A percentile compares a stretch with the other conserved stretches of the same genome.
These are phyloP conservation scores for Penicillium longicatenatum DNA, from an alignment of 495 filamentous ascomycete genomes.

Conservation along the genomic window DNA sequence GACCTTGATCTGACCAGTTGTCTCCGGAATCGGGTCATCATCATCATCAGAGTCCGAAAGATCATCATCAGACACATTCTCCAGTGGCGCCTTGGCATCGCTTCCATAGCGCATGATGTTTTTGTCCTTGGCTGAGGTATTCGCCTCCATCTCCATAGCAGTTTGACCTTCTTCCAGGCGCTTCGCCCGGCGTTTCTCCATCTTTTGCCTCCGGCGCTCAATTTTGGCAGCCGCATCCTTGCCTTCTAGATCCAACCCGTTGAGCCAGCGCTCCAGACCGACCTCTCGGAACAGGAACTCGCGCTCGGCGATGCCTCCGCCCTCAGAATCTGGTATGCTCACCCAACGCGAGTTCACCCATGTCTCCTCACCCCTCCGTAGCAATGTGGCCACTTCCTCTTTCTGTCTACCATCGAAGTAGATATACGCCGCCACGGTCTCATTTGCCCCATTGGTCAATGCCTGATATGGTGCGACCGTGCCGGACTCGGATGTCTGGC, in stretches of 20 bases:
- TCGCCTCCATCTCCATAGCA: constrained; percentile 52
- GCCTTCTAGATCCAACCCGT: constrained; percentile 88
- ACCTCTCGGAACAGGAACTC: constrained; percentile 99
- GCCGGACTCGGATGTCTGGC: constrained; percentile 48
- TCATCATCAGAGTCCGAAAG: constrained; percentile 74
- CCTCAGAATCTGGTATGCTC: constrained; percentile 85
- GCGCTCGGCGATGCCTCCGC: constrained; percentile 90
- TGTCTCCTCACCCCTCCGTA: constrained; percentile 92
- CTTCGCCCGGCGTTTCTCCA: constrained; percentile 80
- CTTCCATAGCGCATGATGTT: constrained; percentile 75
- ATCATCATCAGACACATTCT: constrained; percentile 69
- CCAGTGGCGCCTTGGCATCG: constrained; percentile 70
- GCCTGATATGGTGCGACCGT: constrained; percentile 84
- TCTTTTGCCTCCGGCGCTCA: constrained; percentile 80
- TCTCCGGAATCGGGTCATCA: constrained; percentile 89
- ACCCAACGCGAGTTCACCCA: constrained; percentile 99
- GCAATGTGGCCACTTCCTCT: constrained; percentile 93
- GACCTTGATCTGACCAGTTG: constrained; percentile 97
- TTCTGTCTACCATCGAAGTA: constrained; percentile 96
- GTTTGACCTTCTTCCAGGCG: constrained; percentile 56
- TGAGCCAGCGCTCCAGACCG: constrained; percentile 92
- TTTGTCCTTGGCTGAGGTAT: constrained; percentile 48
- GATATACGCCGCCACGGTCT: constrained; percentile 97
- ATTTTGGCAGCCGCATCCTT: constrained; percentile 86
- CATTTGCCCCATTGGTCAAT: constrained; percentile 84